Percentiles rank a stretch among this genome's conserved stretches.
These are phyloP conservation scores for Tolypocladium album DNA, from an alignment of 2,329 filamentous ascomycete genomes.

Conservation along the genomic window DNA sequence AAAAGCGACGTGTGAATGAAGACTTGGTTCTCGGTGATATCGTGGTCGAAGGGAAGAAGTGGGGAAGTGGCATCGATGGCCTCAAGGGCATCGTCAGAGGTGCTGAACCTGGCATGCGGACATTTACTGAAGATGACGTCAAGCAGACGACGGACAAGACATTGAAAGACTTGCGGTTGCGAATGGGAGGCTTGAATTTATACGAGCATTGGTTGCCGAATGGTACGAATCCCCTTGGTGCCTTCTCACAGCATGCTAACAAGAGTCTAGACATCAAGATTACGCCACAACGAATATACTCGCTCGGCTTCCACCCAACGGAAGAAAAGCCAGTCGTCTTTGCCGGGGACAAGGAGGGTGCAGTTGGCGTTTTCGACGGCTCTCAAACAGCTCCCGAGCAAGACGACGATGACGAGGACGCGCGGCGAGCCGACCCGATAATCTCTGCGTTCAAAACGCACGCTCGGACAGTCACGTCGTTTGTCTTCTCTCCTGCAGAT, in stretches of 20 bases:
- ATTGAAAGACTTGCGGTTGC: constrained; percentile 60
- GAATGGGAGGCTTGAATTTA: constrained; percentile 65
- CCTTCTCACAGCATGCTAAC: not conserved
- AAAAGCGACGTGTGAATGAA: constrained; percentile 41
- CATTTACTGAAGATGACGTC: constrained; percentile 77
- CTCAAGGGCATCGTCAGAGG: constrained; percentile 48
- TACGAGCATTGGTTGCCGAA: constrained; percentile 80
- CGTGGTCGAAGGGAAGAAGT: constrained; percentile 68
- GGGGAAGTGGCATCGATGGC: constrained; percentile 56
- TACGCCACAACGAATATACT: constrained; percentile 77
- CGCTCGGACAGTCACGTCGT: constrained; percentile 74
- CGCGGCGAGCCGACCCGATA: constrained; percentile 57
- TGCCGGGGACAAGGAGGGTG: constrained; percentile 87
- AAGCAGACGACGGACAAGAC: constrained; percentile 69
- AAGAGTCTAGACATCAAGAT: constrained; percentile 69
- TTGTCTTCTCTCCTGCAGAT: constrained; percentile 66
- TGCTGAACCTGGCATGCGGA: constrained; percentile 71
- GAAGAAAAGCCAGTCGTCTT: constrained; percentile 80
- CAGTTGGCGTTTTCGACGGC: constrained; percentile 82
- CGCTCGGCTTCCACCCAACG: constrained; percentile 80
- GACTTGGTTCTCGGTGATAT: constrained; percentile 66
- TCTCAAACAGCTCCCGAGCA: constrained; percentile 55
- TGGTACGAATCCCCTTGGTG: constrained; percentile 30
- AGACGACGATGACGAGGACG: constrained; percentile 58
- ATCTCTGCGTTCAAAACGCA: constrained; percentile 88